phyloP scores from a whole-genome alignment of 2,329 filamentous ascomycete species.

The Macroventuria anomochaeta region DNA sequence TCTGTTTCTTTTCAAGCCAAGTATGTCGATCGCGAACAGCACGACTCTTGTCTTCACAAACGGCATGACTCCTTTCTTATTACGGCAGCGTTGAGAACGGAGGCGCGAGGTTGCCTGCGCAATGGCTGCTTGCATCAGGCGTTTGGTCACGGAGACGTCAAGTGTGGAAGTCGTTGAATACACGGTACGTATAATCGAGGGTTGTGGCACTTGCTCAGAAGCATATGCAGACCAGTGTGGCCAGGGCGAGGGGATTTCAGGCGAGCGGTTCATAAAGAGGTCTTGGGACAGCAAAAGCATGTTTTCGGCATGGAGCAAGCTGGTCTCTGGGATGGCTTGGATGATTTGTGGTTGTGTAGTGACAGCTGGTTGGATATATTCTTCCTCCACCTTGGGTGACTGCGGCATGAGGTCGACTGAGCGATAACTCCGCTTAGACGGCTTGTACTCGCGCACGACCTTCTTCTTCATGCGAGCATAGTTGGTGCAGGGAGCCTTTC shows the following conservation, averaged over 20 bases:
- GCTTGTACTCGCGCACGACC: slow-evolving; percentile 9
- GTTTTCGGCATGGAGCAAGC: slow-evolving; percentile 34
- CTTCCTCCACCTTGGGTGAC: neutral
- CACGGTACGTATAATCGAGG: slow-evolving; percentile 76
- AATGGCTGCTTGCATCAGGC: slow-evolving; percentile 72
- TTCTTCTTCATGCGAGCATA: slow-evolving; percentile 9
- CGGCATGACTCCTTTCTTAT: slow-evolving; percentile 37
- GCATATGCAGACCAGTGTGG: slow-evolving; percentile 43
- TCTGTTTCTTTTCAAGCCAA: slow-evolving; percentile 58
- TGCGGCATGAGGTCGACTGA: neutral
- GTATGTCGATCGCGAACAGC: slow-evolving; percentile 59
- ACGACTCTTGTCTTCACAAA: slow-evolving; percentile 59
- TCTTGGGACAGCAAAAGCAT: slow-evolving; percentile 41
- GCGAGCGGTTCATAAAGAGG: slow-evolving; percentile 48
- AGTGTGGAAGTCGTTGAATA: slow-evolving; percentile 80
- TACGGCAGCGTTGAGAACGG: slow-evolving; percentile 54
- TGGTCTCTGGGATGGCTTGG: slow-evolving; percentile 42
- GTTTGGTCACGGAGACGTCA: slow-evolving; percentile 69
- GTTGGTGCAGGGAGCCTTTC: slow-evolving; percentile 15
- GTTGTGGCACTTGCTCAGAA: slow-evolving; percentile 50
- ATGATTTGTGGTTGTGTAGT: slow-evolving; percentile 24
- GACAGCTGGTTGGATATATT: neutral
- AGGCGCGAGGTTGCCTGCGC: slow-evolving; percentile 74
- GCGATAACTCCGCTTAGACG: neutral
- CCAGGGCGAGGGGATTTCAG: slow-evolving; percentile 34